A percentile compares a stretch with the other conserved stretches of the same genome.
These are phyloP conservation scores for Tetrapisispora nanseiensis DNA, from an alignment of 805 yeast species.

Conservation along the genomic window DNA sequence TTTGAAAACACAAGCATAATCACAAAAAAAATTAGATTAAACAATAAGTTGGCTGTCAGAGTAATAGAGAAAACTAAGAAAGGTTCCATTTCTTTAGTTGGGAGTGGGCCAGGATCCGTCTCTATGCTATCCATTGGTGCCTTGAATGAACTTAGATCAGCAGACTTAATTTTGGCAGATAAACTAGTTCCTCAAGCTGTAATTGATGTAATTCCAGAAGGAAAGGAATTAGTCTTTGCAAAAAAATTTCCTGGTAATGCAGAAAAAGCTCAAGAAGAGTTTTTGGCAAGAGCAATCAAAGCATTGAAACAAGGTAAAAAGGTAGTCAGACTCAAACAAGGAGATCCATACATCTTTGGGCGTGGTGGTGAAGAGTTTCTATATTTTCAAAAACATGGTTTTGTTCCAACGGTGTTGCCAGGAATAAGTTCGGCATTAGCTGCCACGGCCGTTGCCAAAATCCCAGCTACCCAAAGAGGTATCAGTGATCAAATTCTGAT, in stretches of 20 bases:
- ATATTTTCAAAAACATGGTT: conserved; percentile 62
- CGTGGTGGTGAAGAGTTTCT: conserved; percentile 89
- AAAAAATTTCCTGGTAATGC: conserved; percentile 96
- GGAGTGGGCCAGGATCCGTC: conserved; percentile 88
- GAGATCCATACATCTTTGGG: conserved; percentile 94
- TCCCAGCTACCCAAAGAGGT: conserved; percentile 87
- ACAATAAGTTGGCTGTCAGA: neutral
- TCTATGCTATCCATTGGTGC: conserved; percentile 82
- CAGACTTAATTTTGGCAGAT: conserved; percentile 82
- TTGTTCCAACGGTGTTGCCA: conserved; percentile 62
- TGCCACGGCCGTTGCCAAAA: conserved; percentile 70
- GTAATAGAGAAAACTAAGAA: conserved; percentile 6
- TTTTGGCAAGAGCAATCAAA: conserved; percentile 60
- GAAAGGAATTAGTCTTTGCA: conserved; percentile 74
- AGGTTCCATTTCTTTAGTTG: conserved; percentile 74
- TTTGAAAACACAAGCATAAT: neutral
- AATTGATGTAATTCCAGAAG: conserved; percentile 66
- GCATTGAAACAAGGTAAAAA: conserved; percentile 55
- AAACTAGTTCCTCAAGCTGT: conserved; percentile 88
- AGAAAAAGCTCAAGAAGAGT: conserved; percentile 81
- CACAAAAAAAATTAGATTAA: neutral
- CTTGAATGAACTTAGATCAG: conserved; percentile 62
- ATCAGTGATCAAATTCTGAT: conserved; percentile 87
- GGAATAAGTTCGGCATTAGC: conserved; percentile 87
- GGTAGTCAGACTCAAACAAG: conserved; percentile 88